Percentiles rank a stretch among this genome's conserved stretches.
phyloP scores from a whole-genome alignment of 345 rosid species.

The Eucalyptus marginata region DNA sequence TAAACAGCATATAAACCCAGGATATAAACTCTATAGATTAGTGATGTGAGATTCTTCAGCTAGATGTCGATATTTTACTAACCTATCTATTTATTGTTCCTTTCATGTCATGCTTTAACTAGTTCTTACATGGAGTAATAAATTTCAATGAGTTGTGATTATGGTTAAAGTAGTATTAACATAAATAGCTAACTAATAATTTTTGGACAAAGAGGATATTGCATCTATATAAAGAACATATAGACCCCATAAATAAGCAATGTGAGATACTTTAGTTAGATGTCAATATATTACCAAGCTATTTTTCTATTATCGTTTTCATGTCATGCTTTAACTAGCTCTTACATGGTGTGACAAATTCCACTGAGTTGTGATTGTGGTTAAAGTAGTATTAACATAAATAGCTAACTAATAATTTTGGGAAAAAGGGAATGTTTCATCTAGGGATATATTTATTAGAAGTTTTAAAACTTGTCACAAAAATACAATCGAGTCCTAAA shows the following conservation, averaged over 20 bases:
- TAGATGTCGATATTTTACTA: not conserved
- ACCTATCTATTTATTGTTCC: not conserved
- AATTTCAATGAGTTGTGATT: not conserved
- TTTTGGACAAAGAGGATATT: not conserved
- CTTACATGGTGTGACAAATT: no score
- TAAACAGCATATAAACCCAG: not conserved
- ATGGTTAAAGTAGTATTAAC: not conserved
- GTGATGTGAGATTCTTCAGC: not conserved
- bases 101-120: not conserved
- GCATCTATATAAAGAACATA: not conserved
- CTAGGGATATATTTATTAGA: no score
- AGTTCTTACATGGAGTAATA: not conserved
- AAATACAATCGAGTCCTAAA: no score
- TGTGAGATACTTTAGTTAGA: not conserved
- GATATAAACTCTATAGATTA: not conserved
- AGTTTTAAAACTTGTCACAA: no score
- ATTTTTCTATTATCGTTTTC: no score
- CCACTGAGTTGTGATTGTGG: no score
- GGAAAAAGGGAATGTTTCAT: no score
- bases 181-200: not conserved
- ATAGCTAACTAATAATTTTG: no score
- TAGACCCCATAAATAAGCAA: not conserved
- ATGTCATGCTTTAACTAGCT: no score
- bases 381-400: no score
- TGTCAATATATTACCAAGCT: no score